phyloP scores from a whole-genome alignment of 2,329 filamentous ascomycete genomes.

The Diaporthe aspalathi region DNA sequence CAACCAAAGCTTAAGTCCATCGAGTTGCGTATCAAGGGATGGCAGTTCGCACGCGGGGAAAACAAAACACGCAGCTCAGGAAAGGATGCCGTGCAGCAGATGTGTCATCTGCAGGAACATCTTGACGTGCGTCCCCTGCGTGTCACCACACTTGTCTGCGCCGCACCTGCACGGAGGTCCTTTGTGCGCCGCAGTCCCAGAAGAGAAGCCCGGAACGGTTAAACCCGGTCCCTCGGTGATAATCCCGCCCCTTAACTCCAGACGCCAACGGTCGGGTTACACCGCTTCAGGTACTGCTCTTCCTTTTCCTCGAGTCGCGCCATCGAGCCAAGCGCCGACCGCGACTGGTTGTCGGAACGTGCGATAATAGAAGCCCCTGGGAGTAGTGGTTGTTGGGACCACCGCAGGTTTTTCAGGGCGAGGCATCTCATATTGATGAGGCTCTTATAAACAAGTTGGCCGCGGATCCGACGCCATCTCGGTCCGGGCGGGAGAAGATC shows the following conservation, averaged over 20 bases:
- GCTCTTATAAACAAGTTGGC: constrained; percentile 17
- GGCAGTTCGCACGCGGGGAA: constrained; percentile 1
- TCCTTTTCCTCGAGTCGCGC: constrained; percentile 2
- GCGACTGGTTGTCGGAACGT: background rate
- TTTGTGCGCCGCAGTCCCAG: constrained; percentile 4
- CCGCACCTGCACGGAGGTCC: background rate
- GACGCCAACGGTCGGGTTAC: constrained; percentile 15
- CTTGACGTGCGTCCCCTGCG: constrained; percentile 10
- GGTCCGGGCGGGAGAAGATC: constrained; percentile 25
- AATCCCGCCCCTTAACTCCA: constrained; percentile 30
- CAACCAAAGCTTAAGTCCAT: constrained; percentile 4
- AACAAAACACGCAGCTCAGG: background rate
- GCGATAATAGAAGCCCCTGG: background rate
- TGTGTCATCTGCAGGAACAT: constrained; percentile 18
- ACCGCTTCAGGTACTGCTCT: constrained; percentile 10
- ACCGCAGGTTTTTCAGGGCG: constrained; percentile 14
- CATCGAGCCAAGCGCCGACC: constrained; percentile 16
- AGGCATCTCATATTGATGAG: constrained; percentile 32
- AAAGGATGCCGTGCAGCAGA: background rate
- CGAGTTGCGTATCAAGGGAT: constrained; percentile 1
- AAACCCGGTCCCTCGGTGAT: constrained; percentile 5
- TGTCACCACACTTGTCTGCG: background rate
- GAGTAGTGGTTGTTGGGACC: background rate
- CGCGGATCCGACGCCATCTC: constrained; percentile 16
- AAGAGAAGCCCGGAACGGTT: constrained; percentile 16